These are phyloP conservation scores for Annulohypoxylon bovei DNA, from an alignment of 495 filamentous ascomycete species.

Conservation along the genomic window DNA sequence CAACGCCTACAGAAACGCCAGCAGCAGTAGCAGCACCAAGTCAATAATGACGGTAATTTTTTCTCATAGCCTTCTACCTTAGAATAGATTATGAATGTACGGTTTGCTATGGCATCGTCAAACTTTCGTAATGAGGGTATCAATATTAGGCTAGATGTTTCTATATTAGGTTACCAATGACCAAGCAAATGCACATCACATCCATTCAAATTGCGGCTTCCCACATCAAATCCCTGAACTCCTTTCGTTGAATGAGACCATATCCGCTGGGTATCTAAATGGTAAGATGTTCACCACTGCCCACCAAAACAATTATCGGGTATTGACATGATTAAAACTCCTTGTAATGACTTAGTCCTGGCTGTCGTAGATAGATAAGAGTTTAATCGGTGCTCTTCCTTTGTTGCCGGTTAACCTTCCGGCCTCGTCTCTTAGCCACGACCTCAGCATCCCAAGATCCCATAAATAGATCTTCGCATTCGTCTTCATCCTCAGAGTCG, in stretches of 20 bases:
- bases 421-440: constrained; percentile 70
- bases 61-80: not conserved
- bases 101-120: not conserved
- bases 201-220: not conserved
- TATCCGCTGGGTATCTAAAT: constrained; percentile 14
- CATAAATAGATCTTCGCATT: constrained; percentile 92
- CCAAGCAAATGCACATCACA: not conserved
- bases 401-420: constrained; percentile 53
- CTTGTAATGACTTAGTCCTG: constrained; percentile 5
- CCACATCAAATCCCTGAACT: not conserved
- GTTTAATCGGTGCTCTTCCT: constrained; percentile 26
- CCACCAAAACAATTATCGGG: constrained; percentile 17
- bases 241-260: not conserved
- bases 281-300: constrained; percentile 5
- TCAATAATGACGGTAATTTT: constrained; percentile 2
- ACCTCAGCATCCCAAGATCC: constrained; percentile 82
- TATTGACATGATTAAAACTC: constrained; percentile 23
- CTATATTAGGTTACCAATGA: constrained; percentile 8
- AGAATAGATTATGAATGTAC: not conserved
- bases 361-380: not conserved
- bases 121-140: constrained; percentile 34
- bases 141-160: constrained; percentile 20
- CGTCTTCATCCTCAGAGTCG: constrained; percentile 91
- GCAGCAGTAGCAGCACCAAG: constrained; percentile 13
- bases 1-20: constrained; percentile 1